Percentiles rank a stretch among this genome's conserved stretches.
Conservation (phyloP, 805 yeast species). For the Barnettozyma sucrosica region DNA sequence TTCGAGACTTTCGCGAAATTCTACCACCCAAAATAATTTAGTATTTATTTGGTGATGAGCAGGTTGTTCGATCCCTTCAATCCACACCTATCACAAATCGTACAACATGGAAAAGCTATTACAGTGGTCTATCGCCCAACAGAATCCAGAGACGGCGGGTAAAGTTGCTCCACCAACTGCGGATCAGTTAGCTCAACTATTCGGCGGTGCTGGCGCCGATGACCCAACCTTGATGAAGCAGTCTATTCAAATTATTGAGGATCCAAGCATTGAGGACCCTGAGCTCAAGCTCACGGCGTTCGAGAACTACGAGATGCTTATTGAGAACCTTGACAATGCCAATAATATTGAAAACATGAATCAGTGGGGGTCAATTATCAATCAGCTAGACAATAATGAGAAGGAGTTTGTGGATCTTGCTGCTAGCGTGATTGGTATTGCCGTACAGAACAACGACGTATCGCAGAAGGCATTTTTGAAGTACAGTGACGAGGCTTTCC, state of each 20-base stretch:
- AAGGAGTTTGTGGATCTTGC: conserved; percentile 49
- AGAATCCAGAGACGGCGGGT: conserved; percentile 61
- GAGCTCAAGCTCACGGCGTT: conserved; percentile 71
- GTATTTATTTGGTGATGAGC: conserved; percentile 1
- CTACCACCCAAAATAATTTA: not conserved
- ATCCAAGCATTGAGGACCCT: conserved; percentile 46
- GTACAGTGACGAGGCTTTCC: conserved; percentile 39
- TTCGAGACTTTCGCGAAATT: conserved; percentile 1
- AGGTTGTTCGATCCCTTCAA: no score
- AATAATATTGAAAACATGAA: conserved; percentile 80
- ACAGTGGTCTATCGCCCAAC: conserved; percentile 89
- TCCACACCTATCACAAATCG: not conserved
- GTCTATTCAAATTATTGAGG: conserved; percentile 53
- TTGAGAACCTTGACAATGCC: conserved; percentile 92
- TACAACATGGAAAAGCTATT: conserved; percentile 74
- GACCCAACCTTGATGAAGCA: conserved; percentile 86
- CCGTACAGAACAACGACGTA: conserved; percentile 84
- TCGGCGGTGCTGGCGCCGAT: conserved; percentile 66
- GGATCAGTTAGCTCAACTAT: conserved; percentile 69
- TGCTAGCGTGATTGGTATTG: conserved; percentile 77
- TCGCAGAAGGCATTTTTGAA: conserved; percentile 63
- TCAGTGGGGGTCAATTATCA: conserved; percentile 72
- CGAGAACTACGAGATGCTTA: conserved; percentile 88
- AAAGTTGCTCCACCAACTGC: conserved; percentile 73
- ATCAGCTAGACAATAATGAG: conserved; percentile 40